Evolutionary conservation across 176 grass and related monocot genomes (phyloP).

Genomic region (Tuctoria greenei): DNA sequence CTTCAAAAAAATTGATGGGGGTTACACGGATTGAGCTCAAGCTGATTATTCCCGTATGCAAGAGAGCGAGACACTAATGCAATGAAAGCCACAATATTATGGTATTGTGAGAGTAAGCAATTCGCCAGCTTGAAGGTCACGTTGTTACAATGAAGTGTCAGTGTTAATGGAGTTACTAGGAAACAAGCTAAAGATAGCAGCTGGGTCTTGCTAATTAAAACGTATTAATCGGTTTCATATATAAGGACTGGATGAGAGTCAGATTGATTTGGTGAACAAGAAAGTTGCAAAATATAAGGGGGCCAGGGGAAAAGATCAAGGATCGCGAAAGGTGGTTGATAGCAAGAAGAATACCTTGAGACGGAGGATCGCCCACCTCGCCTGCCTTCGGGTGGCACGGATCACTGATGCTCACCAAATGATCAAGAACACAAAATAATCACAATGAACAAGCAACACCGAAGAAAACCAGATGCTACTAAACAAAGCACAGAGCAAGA

Average conservation of each 20-base stretch:
- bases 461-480: constrained; percentile 11
- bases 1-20: neutral
- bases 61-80: neutral
- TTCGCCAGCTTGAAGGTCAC: neutral
- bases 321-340: neutral
- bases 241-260: too few species aligned
- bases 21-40: neutral
- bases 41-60: neutral
- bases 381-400: constrained; percentile 23
- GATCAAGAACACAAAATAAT: constrained; percentile 37
- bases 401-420: constrained; percentile 27
- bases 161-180: too few species aligned
- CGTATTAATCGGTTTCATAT: too few species aligned
- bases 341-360: constrained; percentile 42
- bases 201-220: too few species aligned
- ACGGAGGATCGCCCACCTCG: constrained; percentile 32
- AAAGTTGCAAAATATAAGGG: neutral
- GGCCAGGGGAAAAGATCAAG: neutral
- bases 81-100: constrained; percentile 4
- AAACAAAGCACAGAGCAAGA: neutral
- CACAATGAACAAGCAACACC: constrained; percentile 36
- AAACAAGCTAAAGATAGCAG: too few species aligned
- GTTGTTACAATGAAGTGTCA: too few species aligned
- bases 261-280: neutral
- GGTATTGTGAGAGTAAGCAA: neutral